phyloP scores from a whole-genome alignment of 345 rosid species.

The Noccaea caerulescens region DNA sequence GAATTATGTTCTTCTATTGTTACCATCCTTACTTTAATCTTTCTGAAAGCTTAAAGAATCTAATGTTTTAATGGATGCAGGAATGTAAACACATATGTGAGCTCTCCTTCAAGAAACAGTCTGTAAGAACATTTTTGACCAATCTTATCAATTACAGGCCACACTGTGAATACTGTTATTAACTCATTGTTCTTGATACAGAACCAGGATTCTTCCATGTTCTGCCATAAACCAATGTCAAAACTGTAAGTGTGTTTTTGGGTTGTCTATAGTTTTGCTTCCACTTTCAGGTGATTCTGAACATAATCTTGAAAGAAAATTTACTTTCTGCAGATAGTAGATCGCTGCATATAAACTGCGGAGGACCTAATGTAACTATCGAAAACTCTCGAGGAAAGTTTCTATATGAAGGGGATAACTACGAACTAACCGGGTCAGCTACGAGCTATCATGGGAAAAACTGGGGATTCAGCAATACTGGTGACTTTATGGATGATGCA shows the following conservation, averaged over 20 bases:
- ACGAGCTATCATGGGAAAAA: slow-evolving; percentile 21
- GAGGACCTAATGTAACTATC: slow-evolving; percentile 41
- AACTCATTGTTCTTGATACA: slow-evolving; percentile 30
- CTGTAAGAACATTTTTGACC: slow-evolving; percentile 32
- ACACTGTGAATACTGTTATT: not conserved
- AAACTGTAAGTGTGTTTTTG: slow-evolving; percentile 23
- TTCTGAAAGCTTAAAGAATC: not conserved
- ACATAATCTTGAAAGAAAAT: not conserved
- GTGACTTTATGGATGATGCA: slow-evolving; percentile 49
- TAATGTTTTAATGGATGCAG: slow-evolving; percentile 27
- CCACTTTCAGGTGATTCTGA: not conserved
- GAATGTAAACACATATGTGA: slow-evolving; percentile 40
- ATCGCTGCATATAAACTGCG: slow-evolving; percentile 46
- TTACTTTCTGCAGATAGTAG: slow-evolving; percentile 16
- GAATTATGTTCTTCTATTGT: slow-evolving; percentile 20
- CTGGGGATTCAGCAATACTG: slow-evolving; percentile 47
- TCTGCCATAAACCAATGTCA: slow-evolving; percentile 27
- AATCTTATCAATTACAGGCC: not conserved
- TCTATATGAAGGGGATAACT: slow-evolving; percentile 42
- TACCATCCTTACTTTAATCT: too few relatives aligned
- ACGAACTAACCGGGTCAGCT: slow-evolving; percentile 29
- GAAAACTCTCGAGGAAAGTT: slow-evolving; percentile 32
- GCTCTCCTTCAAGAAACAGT: slow-evolving; percentile 33
- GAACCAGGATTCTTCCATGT: slow-evolving; percentile 43
- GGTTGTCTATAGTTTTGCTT: not conserved